These are phyloP conservation scores for Verticillium isaacii DNA, from an alignment of 2,329 filamentous ascomycete species.

Conservation along the genomic window DNA sequence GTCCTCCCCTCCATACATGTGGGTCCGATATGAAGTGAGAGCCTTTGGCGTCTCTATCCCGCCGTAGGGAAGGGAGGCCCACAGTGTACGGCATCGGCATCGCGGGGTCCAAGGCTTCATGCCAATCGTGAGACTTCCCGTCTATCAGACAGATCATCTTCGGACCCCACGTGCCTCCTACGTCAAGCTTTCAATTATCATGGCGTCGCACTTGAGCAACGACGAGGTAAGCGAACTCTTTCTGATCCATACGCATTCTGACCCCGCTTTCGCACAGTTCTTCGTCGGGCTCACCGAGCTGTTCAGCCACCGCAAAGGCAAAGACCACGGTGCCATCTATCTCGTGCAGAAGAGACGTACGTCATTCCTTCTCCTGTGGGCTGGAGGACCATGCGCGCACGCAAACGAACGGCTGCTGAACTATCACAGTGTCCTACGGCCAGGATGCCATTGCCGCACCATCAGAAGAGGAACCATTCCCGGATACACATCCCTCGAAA, in stretches of 20 bases:
- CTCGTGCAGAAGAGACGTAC: conserved; percentile 73
- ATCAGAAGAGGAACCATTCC: conserved; percentile 41
- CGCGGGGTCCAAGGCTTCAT: neutral
- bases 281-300: conserved; percentile 64
- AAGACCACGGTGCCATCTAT: conserved; percentile 68
- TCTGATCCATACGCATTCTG: conserved; percentile 1
- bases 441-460: conserved; percentile 28
- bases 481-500: conserved; percentile 53
- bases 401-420: neutral
- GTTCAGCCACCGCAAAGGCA: conserved; percentile 61
- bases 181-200: conserved; percentile 15
- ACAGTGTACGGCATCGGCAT: neutral
- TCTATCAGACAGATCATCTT: neutral
- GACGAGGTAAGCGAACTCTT: conserved; percentile 45
- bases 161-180: neutral
- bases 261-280: conserved; percentile 51
- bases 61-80: neutral
- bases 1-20: neutral
- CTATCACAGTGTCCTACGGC: conserved; percentile 33
- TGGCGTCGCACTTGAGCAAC: conserved; percentile 48
- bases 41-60: neutral
- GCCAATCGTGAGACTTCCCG: neutral
- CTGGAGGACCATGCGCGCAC: neutral
- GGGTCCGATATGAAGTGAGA: neutral
- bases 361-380: conserved; percentile 17